Evolutionary conservation across 495 filamentous ascomycete genomes (phyloP), one percentile per base, ranked within the genome.

Genomic region (Rostrohypoxylon terebratum): DNA sequence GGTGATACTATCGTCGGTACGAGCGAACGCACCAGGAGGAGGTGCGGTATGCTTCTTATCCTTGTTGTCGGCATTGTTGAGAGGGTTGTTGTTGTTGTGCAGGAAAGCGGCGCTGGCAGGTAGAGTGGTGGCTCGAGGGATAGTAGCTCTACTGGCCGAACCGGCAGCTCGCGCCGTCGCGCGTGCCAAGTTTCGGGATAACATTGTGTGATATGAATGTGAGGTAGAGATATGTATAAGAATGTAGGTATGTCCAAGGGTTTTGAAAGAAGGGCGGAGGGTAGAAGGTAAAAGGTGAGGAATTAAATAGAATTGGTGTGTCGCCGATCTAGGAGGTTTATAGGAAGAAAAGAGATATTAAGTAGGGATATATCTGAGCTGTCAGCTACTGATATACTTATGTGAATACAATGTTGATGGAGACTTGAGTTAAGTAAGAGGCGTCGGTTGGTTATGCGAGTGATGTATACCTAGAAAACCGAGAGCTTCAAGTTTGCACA

Each of bases 1-100:
- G 40, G 87, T 84, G 51, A 97, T 89, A 63, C 82, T 86, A 44
- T 93, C 86, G 73, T 96, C 92, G 31, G 93, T 97, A 70, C 92
- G 90, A 25, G 94, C 92, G 77, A 90, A 92, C 47, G 83, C 74
- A 54, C 88, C 86, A 21, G 76, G 76, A 21, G 71, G 47, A 59
- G 64, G 62, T 4, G 66, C 10, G 16, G 50, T 3, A 7, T 64
- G 28, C 28, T 74, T 72, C 74, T 71, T 77, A 67, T 78, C 72
- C 44, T 73, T 75, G 55, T 71, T 78, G 36, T 73, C 57, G 7
- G 69, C 59, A 8, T 69, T 78, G 55, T 76, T 72, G 18, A 75
- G 62, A 64, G 64, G 74, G 55, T 62, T 73, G 64, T 72, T 78
- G 59, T 63, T 70, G 45, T 71, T 77, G 72, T 78, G 76, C 3